Evolutionary conservation across 352 stramenopile species (phyloP), one percentile per base, ranked within the genome.

Genomic region (Peronospora farinosa): DNA sequence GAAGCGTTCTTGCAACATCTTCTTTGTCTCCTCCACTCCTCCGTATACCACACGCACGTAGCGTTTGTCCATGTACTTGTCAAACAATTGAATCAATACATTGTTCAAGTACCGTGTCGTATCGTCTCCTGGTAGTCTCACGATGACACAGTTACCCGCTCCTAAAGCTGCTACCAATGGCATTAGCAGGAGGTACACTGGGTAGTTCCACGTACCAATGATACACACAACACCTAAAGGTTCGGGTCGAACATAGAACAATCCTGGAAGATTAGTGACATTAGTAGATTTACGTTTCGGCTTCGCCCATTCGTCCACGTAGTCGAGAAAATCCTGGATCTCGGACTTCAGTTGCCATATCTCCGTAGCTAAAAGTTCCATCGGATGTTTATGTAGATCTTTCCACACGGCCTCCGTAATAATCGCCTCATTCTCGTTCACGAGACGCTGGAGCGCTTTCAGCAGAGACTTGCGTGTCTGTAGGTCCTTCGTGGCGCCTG

Each of bases 141-240:
- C 43, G 11, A 98, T 50, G 13, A 61, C 79, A n/a, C 81, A 90
- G 77, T 98, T 98, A 12, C 96, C 96, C 0, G 88, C 95, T 6
- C 73, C 73, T 13, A 97, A 51, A 7, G 80, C 84, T 7, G 74
- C 78, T 5, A 91, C 61, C 7, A 96, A 57, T 12, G 87, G 86
- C 55, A 77, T 69, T 5, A 97, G 51, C 12, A 70, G 51, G 33
- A 97, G 60, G 13, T 77, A 64, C 12, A 97, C 48, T 0, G 92
- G 92, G 57, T 96, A 97, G 62, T 98, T 98, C 83, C 87, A 98
- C 60, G 84, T 90, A 31, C 79, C 72, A 8, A 97, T 92, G 67
- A 97, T 58, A 23, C 84, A 94, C 6, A 92, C 85, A 17, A 95
- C 81, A 27, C 90, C 86, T 12, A 94, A 65, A 7, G 84, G 81